Evolutionary conservation across 495 filamentous ascomycete genomes (phyloP), one percentile per base, ranked within the genome.

Genomic region (Penicillium cosmopolitanum): DNA sequence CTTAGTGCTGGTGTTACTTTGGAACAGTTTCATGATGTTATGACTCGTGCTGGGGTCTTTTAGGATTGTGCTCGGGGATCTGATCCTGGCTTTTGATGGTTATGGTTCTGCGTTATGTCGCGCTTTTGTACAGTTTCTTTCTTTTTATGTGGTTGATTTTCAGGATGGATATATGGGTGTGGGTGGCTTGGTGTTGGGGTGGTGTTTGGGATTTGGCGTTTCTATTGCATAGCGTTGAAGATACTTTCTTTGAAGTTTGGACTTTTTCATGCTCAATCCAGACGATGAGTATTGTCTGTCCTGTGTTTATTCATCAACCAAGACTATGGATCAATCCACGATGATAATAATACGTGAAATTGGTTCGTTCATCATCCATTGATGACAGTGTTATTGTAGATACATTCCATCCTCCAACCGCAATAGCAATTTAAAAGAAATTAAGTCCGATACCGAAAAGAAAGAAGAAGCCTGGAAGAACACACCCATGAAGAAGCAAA

Each of bases 1-100:
- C 80, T 93, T 9, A 82, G 80, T 31, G 82, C 74, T 56, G 93
- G 91, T 10, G 95, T 96, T 28, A 82, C 79, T 47, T 73, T 86
- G 66, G 87, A 87, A 50, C 90, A 96, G 69, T 96, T 97, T 72
- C 88, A 91, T 74, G 84, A 80, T 50, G 89, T 96, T 13, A 92
- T 96, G 93, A 83, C 77, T 53, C 79, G 91, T 69, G 93, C 92
- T 4, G 93, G 92, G 9, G 87, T 92, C 60, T 92, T 91, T 76
- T 85, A 81, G 70, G 82, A 70, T 9, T 33, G 19, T 16, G 33
- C 4, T 9, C 28, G 23, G 23, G 23, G 23, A 23, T 21, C 19
- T 4, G 23, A 23, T 4, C 23, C 23, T 23, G 2, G 23, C 23
- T 23, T 23, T 23, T 23, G 23, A 23, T 23, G 23, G 23, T 23